Conservation (phyloP, 2,329 filamentous ascomycete species). For the Cryphonectria carpinicola region DNA sequence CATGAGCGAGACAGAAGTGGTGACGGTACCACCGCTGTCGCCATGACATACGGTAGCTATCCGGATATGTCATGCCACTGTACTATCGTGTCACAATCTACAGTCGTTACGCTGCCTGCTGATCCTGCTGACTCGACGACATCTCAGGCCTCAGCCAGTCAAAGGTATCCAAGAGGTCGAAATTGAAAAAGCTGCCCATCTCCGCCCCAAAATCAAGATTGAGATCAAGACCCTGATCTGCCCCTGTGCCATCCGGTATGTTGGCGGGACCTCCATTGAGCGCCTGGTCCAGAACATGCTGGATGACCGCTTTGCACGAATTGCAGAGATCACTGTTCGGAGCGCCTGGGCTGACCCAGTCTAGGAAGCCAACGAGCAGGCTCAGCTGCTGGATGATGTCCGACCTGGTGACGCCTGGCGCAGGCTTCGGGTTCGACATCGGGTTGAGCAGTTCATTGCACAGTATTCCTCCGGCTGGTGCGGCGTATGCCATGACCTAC, state of each 20-base stretch:
- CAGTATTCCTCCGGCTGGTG: constrained; percentile 53
- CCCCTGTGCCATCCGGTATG: constrained; percentile 34
- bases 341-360: constrained; percentile 53
- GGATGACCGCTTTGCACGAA: constrained; percentile 52
- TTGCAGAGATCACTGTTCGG: constrained; percentile 54
- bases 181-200: constrained; percentile 44
- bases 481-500: constrained; percentile 54
- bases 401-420: constrained; percentile 46
- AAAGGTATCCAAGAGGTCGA: constrained; percentile 54
- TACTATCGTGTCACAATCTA: background rate
- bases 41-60: background rate
- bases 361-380: constrained; percentile 54
- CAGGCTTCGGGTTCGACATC: constrained; percentile 39
- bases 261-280: constrained; percentile 42
- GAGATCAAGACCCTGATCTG: constrained; percentile 38
- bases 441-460: constrained; percentile 54
- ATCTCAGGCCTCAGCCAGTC: constrained; percentile 46
- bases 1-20: constrained; percentile 51
- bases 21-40: constrained; percentile 44
- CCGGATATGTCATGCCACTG: background rate
- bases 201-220: constrained; percentile 31
- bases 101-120: background rate
- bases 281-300: constrained; percentile 54
- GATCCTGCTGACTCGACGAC: constrained; percentile 3
- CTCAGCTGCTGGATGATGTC: constrained; percentile 56